These are phyloP conservation scores for Globisporangium takayamanum DNA, from an alignment of 352 stramenopile species.

Conservation along the genomic window DNA sequence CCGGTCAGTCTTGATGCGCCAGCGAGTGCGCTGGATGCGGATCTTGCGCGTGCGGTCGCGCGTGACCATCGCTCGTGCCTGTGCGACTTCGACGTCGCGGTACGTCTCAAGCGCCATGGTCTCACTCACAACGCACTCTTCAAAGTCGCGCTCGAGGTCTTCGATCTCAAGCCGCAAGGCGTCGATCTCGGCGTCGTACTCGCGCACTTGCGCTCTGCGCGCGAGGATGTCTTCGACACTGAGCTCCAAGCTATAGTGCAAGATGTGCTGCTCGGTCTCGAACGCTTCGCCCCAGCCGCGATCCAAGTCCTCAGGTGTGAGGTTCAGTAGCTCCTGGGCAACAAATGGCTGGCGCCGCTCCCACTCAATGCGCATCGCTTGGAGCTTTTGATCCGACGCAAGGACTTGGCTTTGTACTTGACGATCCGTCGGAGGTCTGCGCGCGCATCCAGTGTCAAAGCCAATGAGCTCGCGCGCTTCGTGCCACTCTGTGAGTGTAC, in stretches of 20 bases:
- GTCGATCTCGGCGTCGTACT: conserved; percentile 72
- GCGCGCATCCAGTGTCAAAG: conserved; percentile 64
- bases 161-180: conserved; percentile 65
- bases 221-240: conserved; percentile 71
- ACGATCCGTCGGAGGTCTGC: conserved; percentile 59
- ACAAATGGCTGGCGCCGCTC: conserved; percentile 65
- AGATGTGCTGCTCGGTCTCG: conserved; percentile 63
- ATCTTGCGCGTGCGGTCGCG: conserved; percentile 31
- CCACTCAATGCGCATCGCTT: conserved; percentile 76
- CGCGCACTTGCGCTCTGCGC: conserved; percentile 47
- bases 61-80: conserved; percentile 35
- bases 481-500: conserved; percentile 41
- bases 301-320: conserved; percentile 68
- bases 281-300: conserved; percentile 77
- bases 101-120: conserved; percentile 58
- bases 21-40: conserved; percentile 53
- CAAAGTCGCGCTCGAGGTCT: conserved; percentile 71
- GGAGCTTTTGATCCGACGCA: conserved; percentile 68
- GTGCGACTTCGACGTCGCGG: conserved; percentile 45
- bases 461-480: conserved; percentile 61
- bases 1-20: conserved; percentile 52
- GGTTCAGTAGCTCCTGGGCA: conserved; percentile 53
- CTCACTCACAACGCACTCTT: conserved; percentile 59
- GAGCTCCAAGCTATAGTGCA: conserved; percentile 64
- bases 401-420: conserved; percentile 68